phyloP scores from a whole-genome alignment of 495 filamentous ascomycete genomes.

The Hypoxylon trugodes region DNA sequence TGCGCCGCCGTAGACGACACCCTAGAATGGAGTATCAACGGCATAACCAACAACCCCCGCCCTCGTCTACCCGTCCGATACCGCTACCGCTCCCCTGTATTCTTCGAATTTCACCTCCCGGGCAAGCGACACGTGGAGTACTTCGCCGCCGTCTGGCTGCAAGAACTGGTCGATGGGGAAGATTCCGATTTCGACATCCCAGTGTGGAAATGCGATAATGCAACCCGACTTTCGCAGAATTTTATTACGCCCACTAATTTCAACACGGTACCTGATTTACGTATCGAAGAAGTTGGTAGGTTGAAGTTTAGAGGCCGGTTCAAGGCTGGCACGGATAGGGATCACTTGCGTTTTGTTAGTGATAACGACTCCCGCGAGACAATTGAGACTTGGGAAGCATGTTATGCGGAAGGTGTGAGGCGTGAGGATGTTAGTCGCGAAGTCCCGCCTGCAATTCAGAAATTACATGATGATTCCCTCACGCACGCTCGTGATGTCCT shows the following conservation, averaged over 20 bases:
- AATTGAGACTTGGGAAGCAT: conserved; percentile 93
- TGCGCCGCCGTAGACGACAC: conserved; percentile 68
- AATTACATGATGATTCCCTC: conserved; percentile 81
- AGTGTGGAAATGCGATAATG: conserved; percentile 81
- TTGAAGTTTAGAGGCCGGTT: conserved; percentile 81
- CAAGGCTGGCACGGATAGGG: conserved; percentile 88
- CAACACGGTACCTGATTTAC: conserved; percentile 70
- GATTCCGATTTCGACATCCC: conserved; percentile 80
- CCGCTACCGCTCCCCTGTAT: conserved; percentile 85
- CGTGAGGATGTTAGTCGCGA: conserved; percentile 69
- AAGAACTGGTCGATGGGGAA: conserved; percentile 82
- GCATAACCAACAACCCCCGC: conserved; percentile 58
- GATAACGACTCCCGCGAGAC: conserved; percentile 93
- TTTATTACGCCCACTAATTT: conserved; percentile 81
- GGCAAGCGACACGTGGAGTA: conserved; percentile 73
- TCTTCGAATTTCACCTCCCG: conserved; percentile 81
- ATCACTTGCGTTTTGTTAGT: conserved; percentile 81
- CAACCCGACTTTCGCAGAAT: conserved; percentile 82
- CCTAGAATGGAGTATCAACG: conserved; percentile 72
- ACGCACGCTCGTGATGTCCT: conserved; percentile 82
- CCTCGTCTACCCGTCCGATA: conserved; percentile 87
- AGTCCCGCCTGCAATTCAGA: conserved; percentile 69
- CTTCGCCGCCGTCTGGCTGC: conserved; percentile 86
- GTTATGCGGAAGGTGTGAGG: conserved; percentile 83
- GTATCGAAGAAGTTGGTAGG: conserved; percentile 76